Evolutionary conservation across 2,329 filamentous ascomycete genomes (phyloP), one percentile per base, ranked within the genome.

Genomic region (Penicillium olsonii): DNA sequence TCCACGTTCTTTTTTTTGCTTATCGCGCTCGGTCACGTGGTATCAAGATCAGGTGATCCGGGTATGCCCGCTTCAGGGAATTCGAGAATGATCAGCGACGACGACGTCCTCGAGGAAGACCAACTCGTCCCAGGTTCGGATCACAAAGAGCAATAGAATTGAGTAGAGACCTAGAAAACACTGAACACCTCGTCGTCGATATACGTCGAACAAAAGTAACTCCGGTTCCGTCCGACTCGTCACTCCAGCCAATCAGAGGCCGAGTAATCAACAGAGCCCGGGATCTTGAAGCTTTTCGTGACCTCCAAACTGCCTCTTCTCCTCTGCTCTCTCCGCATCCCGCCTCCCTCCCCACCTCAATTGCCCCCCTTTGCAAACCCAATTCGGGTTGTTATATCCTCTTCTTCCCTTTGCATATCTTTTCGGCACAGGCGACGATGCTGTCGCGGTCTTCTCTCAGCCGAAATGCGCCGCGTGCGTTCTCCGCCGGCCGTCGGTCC

Each of bases 401-500:
- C 39, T 57, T 59, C 58, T 56, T 61, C 55, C 62, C 58, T 61
- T 60, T 56, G 57, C 54, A 54, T 76, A 75, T 76, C 39, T 54
- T 76, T 75, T 58, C 74, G 75, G 75, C 78, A 71, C 69, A 84
- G 77, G 68, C 70, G 73, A 80, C 71, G 70, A 87, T 87, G 85
- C 79, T 87, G 76, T 83, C 84, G 74, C 82, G 84, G 74, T 82
- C 83, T 70, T 78, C 81, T 72, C 75, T 85, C 71, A 78, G 81
- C 74, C 79, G 82, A 71, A 79, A 79, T 74, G 82, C 82, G 69
- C 80, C 83, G 76, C 81, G 81, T 73, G 80, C 80, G 71, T 75
- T 82, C 71, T 78, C 76, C 64, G 69, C 72, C 64, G 75, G 78
- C 70, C 78, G 78, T 73, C 81, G 85, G 70, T 79, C 80, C 60